Percentiles rank a stretch among this genome's conserved stretches.
phyloP scores from a whole-genome alignment of 2,329 filamentous ascomycete species.

The Didymella exigua region DNA sequence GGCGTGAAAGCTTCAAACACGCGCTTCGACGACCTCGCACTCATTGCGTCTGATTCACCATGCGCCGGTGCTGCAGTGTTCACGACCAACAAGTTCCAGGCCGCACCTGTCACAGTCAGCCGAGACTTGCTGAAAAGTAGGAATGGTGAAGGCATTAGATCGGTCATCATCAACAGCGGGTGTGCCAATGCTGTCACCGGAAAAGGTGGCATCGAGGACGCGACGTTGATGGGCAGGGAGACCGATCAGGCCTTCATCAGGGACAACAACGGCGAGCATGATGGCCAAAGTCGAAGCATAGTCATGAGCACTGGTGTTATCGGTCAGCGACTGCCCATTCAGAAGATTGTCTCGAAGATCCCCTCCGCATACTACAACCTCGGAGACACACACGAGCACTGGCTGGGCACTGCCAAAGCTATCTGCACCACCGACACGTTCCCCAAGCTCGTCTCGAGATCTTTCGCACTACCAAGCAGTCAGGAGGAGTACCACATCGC shows the following conservation, averaged over 20 bases:
- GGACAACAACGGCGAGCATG: conserved; percentile 42
- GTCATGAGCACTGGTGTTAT: conserved; percentile 99
- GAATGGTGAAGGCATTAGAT: conserved; percentile 72
- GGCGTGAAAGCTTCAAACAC: conserved; percentile 95
- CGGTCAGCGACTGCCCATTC: conserved; percentile 88
- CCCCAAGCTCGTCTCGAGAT: conserved; percentile 86
- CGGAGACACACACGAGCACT: conserved; percentile 78
- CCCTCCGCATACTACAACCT: conserved; percentile 75
- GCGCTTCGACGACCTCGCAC: conserved; percentile 85
- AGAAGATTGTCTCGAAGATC: conserved; percentile 85
- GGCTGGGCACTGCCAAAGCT: conserved; percentile 83
- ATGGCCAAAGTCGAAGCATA: conserved; percentile 67
- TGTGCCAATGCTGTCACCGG: conserved; percentile 98
- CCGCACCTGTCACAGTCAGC: conserved; percentile 89
- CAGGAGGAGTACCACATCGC: conserved; percentile 81
- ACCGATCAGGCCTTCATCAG: conserved; percentile 69
- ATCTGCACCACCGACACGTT: conserved; percentile 99
- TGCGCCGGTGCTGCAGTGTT: conserved; percentile 91
- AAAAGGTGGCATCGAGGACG: conserved; percentile 86
- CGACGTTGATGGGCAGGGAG: conserved; percentile 77
- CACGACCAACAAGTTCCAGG: conserved; percentile 98
- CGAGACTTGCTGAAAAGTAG: conserved; percentile 71
- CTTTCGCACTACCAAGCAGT: conserved; percentile 83
- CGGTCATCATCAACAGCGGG: conserved; percentile 91
- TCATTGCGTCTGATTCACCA: conserved; percentile 84